A percentile compares a stretch with the other conserved stretches of the same genome.
These are phyloP conservation scores for Didymella pomorum DNA, from an alignment of 2,329 filamentous ascomycete species.

Conservation along the genomic window DNA sequence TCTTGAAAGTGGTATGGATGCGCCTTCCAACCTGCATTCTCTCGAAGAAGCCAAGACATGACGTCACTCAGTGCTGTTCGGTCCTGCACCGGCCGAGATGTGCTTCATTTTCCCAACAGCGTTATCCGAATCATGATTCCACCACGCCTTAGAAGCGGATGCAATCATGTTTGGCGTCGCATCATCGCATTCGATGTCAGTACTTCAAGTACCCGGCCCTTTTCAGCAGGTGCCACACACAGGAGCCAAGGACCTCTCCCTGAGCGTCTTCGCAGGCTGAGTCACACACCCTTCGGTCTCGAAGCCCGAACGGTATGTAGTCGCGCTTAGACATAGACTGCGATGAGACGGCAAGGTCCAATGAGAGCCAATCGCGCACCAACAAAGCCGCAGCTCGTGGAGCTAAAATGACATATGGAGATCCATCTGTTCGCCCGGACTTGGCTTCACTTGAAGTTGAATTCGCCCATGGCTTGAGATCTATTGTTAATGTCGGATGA, in stretches of 20 bases:
- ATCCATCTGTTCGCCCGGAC: neutral
- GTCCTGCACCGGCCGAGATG: no score
- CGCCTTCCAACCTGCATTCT: neutral
- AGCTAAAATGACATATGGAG: neutral
- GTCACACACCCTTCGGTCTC: neutral
- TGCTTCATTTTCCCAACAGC: no score
- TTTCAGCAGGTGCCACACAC: no score
- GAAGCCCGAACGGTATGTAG: neutral
- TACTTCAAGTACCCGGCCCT: neutral
- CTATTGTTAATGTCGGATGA: neutral
- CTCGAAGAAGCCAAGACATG: neutral
- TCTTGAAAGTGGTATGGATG: rapidly evolving
- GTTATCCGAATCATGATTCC: no score
- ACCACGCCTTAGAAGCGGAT: no score
- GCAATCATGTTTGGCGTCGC: neutral
- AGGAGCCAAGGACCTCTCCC: neutral
- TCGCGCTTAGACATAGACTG: no score
- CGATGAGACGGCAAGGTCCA: neutral
- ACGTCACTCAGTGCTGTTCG: neutral
- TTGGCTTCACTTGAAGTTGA: neutral
- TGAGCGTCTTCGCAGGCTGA: neutral
- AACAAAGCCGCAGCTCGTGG: neutral
- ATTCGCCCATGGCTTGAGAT: neutral
- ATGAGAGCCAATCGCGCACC: neutral
- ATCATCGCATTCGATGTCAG: neutral